Evolutionary conservation across 148 eudicot genomes (phyloP), one percentile per base, ranked within the genome.

Genomic region (Vaccinium corymbosum): DNA sequence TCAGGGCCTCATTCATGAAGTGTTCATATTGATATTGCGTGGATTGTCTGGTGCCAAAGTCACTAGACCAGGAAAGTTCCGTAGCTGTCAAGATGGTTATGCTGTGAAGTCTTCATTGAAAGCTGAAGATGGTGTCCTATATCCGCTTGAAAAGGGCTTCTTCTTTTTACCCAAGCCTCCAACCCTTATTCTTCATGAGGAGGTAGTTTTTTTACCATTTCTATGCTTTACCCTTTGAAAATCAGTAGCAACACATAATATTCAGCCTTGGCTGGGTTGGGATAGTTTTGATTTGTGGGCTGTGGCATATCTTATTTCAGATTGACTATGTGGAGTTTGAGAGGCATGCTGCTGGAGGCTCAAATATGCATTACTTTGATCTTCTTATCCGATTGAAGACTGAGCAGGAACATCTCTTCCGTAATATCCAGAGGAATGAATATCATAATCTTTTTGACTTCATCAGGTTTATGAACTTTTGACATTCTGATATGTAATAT

Each of bases 91-190:
- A 86, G 92, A 95, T 81, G 99, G 99, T 61, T 94, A 93, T 89
- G 98, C 98, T 83, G 99, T 97, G 68, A 97, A 97, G 86, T 93
- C 99, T 14, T 97, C 99, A 25, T 80, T 97, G 87, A 97, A 97
- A 87, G 99, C 99, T 81, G 99, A 97, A 92, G 99, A 97, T 81
- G 99, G 99, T 51, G 87, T 95, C 76, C 88, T 97, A 15, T 97
- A 94, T 90, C 98, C 99, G 4, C 99, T 97, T 82, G 99, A 97
- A 84, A 97, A 97, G 91, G 89, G 99, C 89, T 97, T 97, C 78
- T 97, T 97, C 93, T 97, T 97, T 88, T 86, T 97, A 80, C 99
- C 99, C 42, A 97, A 94, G 88, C 99, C 99, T 55, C 99, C 99
- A 48, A 97, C 99, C 12, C 97, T 97, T 81, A 95, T 97, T 84